Evolutionary conservation across 2,329 filamentous ascomycete genomes (phyloP).

Genomic region (Fusarium musae): DNA sequence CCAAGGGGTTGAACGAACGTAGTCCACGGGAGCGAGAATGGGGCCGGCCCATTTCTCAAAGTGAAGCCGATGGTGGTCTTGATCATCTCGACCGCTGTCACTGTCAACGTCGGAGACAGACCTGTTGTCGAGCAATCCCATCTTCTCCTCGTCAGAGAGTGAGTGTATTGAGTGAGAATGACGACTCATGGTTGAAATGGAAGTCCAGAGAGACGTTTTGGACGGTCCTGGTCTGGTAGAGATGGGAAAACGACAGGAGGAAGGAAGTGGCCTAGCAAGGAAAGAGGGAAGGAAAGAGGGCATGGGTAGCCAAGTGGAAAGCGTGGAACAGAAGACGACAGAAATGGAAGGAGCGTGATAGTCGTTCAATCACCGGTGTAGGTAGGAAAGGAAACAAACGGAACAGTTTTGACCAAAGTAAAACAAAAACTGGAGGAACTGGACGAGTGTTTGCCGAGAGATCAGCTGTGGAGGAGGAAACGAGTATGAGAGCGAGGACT

Average conservation of each 20-base stretch:
- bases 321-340: constrained; percentile 12
- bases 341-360: constrained; percentile 20
- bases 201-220: constrained; percentile 1
- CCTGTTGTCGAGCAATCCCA: constrained; percentile 58
- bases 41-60: constrained; percentile 48
- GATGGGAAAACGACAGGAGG: not conserved
- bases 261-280: not conserved
- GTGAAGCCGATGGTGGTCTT: constrained; percentile 49
- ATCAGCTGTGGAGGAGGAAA: constrained; percentile 10
- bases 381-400: not conserved
- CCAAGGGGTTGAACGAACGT: constrained; percentile 50
- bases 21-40: constrained; percentile 45
- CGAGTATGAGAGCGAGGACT: constrained; percentile 9
- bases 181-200: constrained; percentile 51
- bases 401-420: not conserved
- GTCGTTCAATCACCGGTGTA: not conserved
- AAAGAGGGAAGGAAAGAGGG: not conserved
- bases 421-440: not conserved
- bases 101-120: constrained; percentile 56
- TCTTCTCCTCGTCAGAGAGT: constrained; percentile 57
- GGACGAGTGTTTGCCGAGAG: constrained; percentile 15
- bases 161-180: constrained; percentile 50
- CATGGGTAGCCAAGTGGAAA: not conserved
- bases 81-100: constrained; percentile 52
- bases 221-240: not conserved